Percentiles rank a stretch among this genome's conserved stretches.
These are phyloP conservation scores for Medicago ruthenica DNA, from an alignment of 306 rosid genomes.

Conservation along the genomic window DNA sequence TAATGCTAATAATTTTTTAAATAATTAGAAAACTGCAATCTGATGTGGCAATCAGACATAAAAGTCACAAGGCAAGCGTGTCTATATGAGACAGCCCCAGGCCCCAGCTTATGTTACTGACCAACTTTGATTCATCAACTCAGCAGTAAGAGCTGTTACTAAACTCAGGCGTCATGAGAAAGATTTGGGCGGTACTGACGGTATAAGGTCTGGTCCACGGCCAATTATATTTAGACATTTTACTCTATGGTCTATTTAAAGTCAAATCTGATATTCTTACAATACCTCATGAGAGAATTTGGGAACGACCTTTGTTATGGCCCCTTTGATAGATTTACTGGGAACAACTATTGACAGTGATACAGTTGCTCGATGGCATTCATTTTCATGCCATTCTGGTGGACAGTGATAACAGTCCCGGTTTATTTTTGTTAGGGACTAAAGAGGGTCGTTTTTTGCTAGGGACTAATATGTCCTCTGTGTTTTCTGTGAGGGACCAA, in stretches of 20 bases:
- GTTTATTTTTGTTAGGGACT: too few species aligned
- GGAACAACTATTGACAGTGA: conserved; percentile 72
- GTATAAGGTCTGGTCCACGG: conserved; percentile 91
- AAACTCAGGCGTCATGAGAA: conserved; percentile 90
- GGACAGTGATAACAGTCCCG: conserved; percentile 38
- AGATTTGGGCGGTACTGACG: conserved; percentile 71
- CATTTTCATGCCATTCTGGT: conserved; percentile 68
- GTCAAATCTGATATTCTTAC: conserved; percentile 69
- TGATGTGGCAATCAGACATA: conserved; percentile 76
- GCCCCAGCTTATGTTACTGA: conserved; percentile 89
- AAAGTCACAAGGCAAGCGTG: conserved; percentile 76
- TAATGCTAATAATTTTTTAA: too few species aligned
- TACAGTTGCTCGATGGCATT: conserved; percentile 78
- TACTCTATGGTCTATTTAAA: conserved; percentile 77
- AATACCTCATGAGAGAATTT: conserved; percentile 87
- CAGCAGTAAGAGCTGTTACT: conserved; percentile 86
- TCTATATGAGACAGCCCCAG: conserved; percentile 85
- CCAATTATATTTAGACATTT: conserved; percentile 86
- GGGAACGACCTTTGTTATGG: conserved; percentile 98
- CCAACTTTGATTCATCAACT: conserved; percentile 83
- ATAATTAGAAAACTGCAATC: too few species aligned
- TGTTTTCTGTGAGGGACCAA: too few species aligned
- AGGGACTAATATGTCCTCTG: too few species aligned
- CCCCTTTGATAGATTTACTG: conserved; percentile 83
- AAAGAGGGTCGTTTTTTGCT: too few species aligned